These are phyloP conservation scores for Purpureocillium lavendulum DNA, from an alignment of 2,329 filamentous ascomycete genomes.

Conservation along the genomic window DNA sequence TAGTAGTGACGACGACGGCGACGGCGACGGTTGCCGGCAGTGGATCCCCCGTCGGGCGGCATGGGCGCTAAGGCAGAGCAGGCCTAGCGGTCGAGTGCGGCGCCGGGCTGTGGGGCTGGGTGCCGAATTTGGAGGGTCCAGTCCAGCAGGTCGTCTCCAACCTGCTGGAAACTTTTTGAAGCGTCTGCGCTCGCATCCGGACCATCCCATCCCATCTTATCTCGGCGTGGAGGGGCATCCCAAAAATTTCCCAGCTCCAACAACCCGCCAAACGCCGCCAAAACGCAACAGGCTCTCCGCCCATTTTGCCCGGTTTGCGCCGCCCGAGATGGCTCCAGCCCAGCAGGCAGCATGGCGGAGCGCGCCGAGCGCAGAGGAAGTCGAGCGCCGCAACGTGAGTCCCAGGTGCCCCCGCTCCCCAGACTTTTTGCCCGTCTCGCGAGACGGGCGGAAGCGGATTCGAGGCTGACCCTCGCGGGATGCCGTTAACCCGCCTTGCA, in stretches of 20 bases:
- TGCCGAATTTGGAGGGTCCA: too few species aligned
- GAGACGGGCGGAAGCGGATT: too few species aligned
- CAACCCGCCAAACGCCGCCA: too few species aligned
- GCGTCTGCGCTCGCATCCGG: background rate
- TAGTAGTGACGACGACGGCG: too few species aligned
- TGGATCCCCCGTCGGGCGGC: background rate
- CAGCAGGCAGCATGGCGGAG: slow-evolving; percentile 25
- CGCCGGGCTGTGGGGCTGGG: too few species aligned
- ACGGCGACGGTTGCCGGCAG: background rate
- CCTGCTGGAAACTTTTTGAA: background rate
- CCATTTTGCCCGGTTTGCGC: too few species aligned
- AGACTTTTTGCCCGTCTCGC: too few species aligned
- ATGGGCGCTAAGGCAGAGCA: background rate
- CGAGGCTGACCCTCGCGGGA: too few species aligned
- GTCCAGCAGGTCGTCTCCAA: too few species aligned
- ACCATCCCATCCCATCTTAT: too few species aligned
- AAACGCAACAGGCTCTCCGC: too few species aligned
- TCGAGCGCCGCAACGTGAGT: slow-evolving; percentile 53
- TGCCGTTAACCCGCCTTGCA: slow-evolving; percentile 28
- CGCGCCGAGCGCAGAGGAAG: slow-evolving; percentile 43
- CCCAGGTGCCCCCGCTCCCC: background rate
- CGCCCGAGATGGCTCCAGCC: slow-evolving; percentile 21
- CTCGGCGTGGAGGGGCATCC: slow-evolving; percentile 2
- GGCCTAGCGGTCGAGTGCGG: background rate
- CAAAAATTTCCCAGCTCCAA: background rate